Evolutionary conservation across 2,329 filamentous ascomycete species (phyloP).

Genomic region (Didymella exigua): DNA sequence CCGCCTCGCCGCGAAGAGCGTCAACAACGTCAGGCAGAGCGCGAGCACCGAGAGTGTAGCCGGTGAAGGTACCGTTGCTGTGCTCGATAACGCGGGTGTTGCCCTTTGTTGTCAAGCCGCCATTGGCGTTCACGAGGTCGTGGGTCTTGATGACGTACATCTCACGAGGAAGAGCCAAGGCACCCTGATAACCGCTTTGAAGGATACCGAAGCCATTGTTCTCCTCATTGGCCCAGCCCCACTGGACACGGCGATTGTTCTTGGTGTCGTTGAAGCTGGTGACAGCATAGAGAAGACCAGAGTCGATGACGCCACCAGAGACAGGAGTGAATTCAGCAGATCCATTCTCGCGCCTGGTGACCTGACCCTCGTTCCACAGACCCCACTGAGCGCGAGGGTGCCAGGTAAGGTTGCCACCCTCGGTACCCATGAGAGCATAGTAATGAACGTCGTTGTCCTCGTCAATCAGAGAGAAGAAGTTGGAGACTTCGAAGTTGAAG

Average conservation of each 20-base stretch:
- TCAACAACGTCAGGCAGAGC: conserved; percentile 53
- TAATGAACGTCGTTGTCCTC: conserved; percentile 53
- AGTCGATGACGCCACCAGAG: conserved; percentile 53
- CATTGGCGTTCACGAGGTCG: conserved; percentile 46
- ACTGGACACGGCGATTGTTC: conserved; percentile 55
- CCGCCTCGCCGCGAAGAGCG: conserved; percentile 42
- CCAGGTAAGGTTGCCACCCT: conserved; percentile 54
- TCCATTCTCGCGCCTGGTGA: conserved; percentile 52
- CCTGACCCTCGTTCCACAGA: conserved; percentile 54
- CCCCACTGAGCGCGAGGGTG: conserved; percentile 50
- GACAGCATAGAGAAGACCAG: conserved; percentile 53
- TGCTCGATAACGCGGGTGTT: conserved; percentile 45
- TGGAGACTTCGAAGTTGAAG: conserved; percentile 57
- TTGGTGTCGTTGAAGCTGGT: conserved; percentile 57
- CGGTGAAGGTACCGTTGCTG: conserved; percentile 49
- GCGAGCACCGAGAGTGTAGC: conserved; percentile 52
- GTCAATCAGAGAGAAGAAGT: conserved; percentile 54
- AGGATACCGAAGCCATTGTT: conserved; percentile 49
- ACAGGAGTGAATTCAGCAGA: conserved; percentile 53
- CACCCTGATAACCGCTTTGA: conserved; percentile 54
- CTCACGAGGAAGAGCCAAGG: conserved; percentile 53
- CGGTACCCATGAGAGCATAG: conserved; percentile 52
- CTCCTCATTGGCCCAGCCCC: conserved; percentile 56
- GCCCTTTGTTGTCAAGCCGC: conserved; percentile 41
- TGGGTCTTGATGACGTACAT: conserved; percentile 54